A percentile compares a stretch with the other conserved stretches of the same genome.
These are phyloP conservation scores for Leucocoprinus leucothites DNA, from an alignment of 768 basidiomycete genomes.

Conservation along the genomic window DNA sequence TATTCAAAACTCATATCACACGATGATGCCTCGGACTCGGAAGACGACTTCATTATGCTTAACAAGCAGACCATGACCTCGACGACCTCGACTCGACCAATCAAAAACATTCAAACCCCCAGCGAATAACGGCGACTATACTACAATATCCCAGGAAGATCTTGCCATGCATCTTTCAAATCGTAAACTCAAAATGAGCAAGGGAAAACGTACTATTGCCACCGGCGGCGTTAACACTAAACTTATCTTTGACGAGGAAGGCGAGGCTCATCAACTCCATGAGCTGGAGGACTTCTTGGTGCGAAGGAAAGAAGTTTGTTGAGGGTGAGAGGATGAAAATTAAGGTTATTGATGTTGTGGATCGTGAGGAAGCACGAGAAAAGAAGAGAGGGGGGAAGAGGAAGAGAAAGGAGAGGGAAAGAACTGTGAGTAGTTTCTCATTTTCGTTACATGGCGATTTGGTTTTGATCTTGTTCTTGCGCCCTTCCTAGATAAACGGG, in stretches of 20 bases:
- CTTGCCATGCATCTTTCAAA: constrained; percentile 64
- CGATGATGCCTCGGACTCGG: constrained; percentile 43
- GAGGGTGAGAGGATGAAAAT: constrained; percentile 73
- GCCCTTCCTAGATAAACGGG: constrained; percentile 29
- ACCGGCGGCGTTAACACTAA: constrained; percentile 66
- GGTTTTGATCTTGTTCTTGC: constrained; percentile 7
- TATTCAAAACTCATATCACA: constrained; percentile 87
- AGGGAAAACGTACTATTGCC: constrained; percentile 68
- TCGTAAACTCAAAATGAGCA: constrained; percentile 75
- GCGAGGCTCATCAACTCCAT: constrained; percentile 76
- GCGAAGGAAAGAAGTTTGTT: constrained; percentile 67
- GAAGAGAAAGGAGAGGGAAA: constrained; percentile 81
- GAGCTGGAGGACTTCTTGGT: constrained; percentile 71
- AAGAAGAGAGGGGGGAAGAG: constrained; percentile 92
- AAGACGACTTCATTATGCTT: constrained; percentile 90
- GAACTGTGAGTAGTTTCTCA: constrained; percentile 30
- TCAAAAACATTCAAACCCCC: background rate
- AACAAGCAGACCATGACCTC: constrained; percentile 85
- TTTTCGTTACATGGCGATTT: constrained; percentile 1
- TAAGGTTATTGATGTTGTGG: constrained; percentile 63
- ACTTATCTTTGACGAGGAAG: constrained; percentile 89
- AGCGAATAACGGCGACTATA: background rate
- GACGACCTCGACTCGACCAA: constrained; percentile 9
- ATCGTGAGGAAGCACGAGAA: constrained; percentile 81
- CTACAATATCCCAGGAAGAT: constrained; percentile 19